Evolutionary conservation across 305 asterid species (phyloP).

Genomic region (Fraxinus albicans): DNA sequence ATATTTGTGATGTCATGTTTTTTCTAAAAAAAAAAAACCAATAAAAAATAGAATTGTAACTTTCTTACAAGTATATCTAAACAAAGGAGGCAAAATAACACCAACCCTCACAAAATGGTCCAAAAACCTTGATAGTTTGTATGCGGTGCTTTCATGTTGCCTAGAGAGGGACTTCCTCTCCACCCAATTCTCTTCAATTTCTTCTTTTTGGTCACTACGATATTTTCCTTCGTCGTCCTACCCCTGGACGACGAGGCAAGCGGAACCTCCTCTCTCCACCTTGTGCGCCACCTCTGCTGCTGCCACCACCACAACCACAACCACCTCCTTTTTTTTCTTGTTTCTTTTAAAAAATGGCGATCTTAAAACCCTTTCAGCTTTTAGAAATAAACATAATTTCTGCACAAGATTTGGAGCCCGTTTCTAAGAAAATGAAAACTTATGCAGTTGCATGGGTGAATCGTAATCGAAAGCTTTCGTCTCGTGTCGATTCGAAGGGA

Average conservation of each 20-base stretch:
- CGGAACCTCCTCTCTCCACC: background rate
- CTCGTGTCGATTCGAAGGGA: constrained; percentile 59
- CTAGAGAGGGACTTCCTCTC: constrained; percentile 31
- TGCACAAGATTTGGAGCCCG: constrained; percentile 80
- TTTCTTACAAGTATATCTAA: background rate
- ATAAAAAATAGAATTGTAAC: background rate
- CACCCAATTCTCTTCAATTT: constrained; percentile 15
- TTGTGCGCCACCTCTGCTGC: background rate
- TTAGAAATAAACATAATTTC: constrained; percentile 80
- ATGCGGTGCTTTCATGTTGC: constrained; percentile 29
- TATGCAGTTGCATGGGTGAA: constrained; percentile 80
- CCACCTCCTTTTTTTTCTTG: background rate
- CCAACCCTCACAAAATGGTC: background rate
- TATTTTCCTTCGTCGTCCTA: constrained; percentile 45
- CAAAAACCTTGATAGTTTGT: background rate
- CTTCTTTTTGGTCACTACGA: constrained; percentile 10
- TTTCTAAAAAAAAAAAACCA: background rate
- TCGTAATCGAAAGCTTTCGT: constrained; percentile 51
- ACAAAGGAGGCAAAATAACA: background rate
- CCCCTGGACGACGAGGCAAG: constrained; percentile 39
- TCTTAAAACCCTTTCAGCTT: constrained; percentile 67
- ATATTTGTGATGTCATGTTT: background rate
- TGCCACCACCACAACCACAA: background rate
- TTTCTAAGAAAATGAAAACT: constrained; percentile 59
- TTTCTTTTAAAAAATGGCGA: constrained; percentile 35